Conservation (phyloP, 179 eudicot species). For the Dionaea muscipula region DNA sequence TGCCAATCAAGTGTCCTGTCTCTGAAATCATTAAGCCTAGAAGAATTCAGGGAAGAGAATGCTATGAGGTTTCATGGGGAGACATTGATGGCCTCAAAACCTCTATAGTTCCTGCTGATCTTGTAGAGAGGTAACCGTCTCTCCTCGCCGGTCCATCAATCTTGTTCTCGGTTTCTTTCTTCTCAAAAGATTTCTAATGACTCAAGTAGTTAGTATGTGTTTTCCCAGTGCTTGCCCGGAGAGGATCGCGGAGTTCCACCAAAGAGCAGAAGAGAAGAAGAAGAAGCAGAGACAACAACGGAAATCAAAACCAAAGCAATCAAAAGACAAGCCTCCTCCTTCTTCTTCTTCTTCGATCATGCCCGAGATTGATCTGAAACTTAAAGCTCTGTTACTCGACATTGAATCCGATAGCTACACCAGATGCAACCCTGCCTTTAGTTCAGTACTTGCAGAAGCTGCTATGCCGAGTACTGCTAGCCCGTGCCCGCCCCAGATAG, state of each 20-base stretch:
- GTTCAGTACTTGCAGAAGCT: conserved; percentile 3
- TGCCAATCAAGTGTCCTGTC: conserved; percentile 74
- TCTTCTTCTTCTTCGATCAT: too few relatives aligned
- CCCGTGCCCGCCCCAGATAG: conserved; percentile 8
- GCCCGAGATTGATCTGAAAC: conserved; percentile 38
- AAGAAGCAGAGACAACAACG: conserved; percentile 35
- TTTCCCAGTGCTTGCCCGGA: conserved; percentile 78
- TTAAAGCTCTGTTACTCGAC: conserved; percentile 50
- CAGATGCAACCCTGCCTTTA: conserved; percentile 6
- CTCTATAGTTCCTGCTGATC: conserved; percentile 73
- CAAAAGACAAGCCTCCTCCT: conserved; percentile 19
- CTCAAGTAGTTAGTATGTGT: background rate
- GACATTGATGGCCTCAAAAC: conserved; percentile 47
- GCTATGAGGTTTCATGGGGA: conserved; percentile 84
- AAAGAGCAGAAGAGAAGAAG: conserved; percentile 46
- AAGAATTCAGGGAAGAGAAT: conserved; percentile 50
- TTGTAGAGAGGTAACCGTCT: conserved; percentile 52
- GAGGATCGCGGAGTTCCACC: conserved; percentile 60
- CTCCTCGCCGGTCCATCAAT: background rate
- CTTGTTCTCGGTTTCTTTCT: background rate
- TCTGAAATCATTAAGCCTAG: conserved; percentile 57
- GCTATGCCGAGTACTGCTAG: background rate
- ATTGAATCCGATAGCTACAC: conserved; percentile 26
- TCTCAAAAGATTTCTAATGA: background rate
- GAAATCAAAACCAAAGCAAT: conserved; percentile 39